These are phyloP conservation scores for Aspergillus udagawae DNA, from an alignment of 2,329 filamentous ascomycete genomes.

Conservation along the genomic window DNA sequence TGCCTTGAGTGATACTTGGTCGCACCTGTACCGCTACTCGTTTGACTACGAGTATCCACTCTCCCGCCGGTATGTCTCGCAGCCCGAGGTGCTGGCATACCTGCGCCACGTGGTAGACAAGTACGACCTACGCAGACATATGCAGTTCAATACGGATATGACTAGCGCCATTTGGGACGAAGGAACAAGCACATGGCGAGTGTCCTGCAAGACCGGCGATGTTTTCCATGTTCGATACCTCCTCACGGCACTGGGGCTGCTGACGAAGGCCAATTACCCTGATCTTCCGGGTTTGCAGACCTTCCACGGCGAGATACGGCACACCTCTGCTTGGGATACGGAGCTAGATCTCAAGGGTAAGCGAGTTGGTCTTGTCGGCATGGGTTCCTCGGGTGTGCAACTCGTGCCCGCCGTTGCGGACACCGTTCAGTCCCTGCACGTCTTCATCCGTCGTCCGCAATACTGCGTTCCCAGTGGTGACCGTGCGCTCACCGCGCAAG, in stretches of 20 bases:
- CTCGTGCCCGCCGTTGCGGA: constrained; percentile 23
- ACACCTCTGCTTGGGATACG: constrained; percentile 52
- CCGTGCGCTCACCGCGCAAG: constrained; percentile 15
- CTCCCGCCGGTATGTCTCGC: constrained; percentile 5
- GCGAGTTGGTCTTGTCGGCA: constrained; percentile 46
- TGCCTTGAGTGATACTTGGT: constrained; percentile 37
- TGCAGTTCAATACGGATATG: constrained; percentile 18
- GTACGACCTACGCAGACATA: constrained; percentile 15
- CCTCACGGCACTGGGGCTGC: constrained; percentile 14
- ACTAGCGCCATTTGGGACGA: constrained; percentile 9
- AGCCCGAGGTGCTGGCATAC: constrained; percentile 27
- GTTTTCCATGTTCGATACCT: constrained; percentile 9
- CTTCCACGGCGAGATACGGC: constrained; percentile 52
- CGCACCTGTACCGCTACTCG: constrained; percentile 23
- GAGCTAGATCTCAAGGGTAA: constrained; percentile 43
- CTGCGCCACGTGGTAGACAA: constrained; percentile 23
- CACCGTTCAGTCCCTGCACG: constrained; percentile 23
- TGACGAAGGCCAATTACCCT: constrained; percentile 47
- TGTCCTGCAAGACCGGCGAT: constrained; percentile 4
- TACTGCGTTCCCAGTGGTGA: constrained; percentile 33
- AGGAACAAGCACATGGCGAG: constrained; percentile 10
- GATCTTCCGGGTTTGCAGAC: constrained; percentile 47
- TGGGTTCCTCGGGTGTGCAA: constrained; percentile 26
- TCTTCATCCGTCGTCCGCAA: constrained; percentile 37
- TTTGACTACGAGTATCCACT: constrained; percentile 20